These are phyloP conservation scores for Xanthoconium purpureum DNA, from an alignment of 768 basidiomycete genomes.

Conservation along the genomic window DNA sequence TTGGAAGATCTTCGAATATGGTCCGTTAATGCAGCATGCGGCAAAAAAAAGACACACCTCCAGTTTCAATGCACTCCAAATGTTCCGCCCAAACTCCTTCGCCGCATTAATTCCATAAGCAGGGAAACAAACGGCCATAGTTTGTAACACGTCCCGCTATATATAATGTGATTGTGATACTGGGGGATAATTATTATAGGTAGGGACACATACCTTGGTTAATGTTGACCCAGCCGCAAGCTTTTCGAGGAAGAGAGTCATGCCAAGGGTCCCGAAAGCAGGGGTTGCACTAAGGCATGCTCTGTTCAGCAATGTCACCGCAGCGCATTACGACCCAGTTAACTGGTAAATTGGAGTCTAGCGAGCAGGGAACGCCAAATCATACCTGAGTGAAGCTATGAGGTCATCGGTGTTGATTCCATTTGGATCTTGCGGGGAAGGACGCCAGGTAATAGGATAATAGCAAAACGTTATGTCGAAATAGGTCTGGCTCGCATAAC, in stretches of 20 bases:
- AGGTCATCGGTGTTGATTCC: constrained; percentile 89
- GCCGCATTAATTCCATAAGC: constrained; percentile 72
- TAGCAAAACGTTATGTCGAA: constrained; percentile 98
- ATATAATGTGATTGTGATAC: constrained; percentile 1
- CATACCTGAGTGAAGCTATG: constrained; percentile 64
- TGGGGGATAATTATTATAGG: neutral
- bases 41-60: constrained; percentile 51
- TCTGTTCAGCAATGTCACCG: constrained; percentile 24
- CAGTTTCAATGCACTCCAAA: constrained; percentile 91
- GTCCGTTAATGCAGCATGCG: neutral
- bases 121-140: constrained; percentile 74
- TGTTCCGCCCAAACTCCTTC: constrained; percentile 59
- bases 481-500: constrained; percentile 54
- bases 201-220: constrained; percentile 61
- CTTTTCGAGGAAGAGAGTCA: constrained; percentile 91
- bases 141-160: constrained; percentile 85
- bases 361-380: neutral
- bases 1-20: constrained; percentile 74
- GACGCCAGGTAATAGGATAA: constrained; percentile 95
- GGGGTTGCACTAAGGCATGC: constrained; percentile 79
- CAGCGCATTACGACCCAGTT: neutral
- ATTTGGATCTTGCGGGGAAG: constrained; percentile 91
- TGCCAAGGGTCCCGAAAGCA: constrained; percentile 76
- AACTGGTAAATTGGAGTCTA: neutral
- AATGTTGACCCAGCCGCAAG: constrained; percentile 74